phyloP scores from a whole-genome alignment of 176 grass and related monocot genomes.

The Lolium rigidum region DNA sequence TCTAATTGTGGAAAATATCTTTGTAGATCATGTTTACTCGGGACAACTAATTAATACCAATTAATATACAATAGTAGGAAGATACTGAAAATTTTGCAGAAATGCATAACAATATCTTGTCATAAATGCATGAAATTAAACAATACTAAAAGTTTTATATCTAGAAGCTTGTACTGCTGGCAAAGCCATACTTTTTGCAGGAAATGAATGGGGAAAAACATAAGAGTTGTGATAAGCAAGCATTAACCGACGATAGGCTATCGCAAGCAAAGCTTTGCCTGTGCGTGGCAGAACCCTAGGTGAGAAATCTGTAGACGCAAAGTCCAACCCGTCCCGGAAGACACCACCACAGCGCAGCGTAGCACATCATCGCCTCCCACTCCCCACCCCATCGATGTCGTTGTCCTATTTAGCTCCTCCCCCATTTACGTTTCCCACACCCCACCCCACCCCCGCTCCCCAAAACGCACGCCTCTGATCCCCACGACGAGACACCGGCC shows the following conservation, averaged over 20 bases:
- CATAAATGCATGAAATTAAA: not conserved
- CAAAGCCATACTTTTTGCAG: no score
- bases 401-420: conserved; percentile 15
- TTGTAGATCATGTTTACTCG: not conserved
- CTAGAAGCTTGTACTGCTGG: not conserved
- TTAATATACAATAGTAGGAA: not conserved
- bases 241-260: no score
- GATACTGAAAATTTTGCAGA: not conserved
- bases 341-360: no score
- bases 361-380: no score
- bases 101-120: not conserved
- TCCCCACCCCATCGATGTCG: no score
- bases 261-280: no score
- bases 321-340: no score
- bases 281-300: no score
- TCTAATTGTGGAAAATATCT: not conserved
- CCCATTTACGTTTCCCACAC: not conserved
- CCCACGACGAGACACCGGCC: conserved; percentile 23
- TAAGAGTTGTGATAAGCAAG: no score
- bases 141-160: not conserved
- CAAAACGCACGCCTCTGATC: conserved; percentile 36
- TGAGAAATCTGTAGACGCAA: no score
- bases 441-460: not conserved
- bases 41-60: not conserved
- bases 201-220: no score